Evolutionary conservation across 495 filamentous ascomycete species (phyloP).

Genomic region (Penicillium pulvis): DNA sequence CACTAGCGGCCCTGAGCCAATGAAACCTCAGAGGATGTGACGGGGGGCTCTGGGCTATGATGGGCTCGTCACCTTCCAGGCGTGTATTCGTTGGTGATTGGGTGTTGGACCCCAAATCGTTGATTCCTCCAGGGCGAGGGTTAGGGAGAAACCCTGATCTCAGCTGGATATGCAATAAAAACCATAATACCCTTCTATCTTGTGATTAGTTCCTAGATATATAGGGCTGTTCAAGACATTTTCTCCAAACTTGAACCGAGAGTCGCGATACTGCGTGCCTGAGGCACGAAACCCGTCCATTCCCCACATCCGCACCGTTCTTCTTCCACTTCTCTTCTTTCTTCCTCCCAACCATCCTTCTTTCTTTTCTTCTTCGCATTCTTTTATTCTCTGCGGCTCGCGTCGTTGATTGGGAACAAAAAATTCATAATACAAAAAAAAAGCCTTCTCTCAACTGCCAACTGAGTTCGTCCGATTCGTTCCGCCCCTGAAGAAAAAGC

Average conservation of each 20-base stretch:
- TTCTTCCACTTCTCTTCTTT: slow-evolving; percentile 25
- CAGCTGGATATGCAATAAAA: not conserved
- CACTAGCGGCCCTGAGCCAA: slow-evolving; percentile 25
- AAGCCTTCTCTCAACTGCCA: slow-evolving; percentile 23
- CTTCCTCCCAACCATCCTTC: slow-evolving; percentile 18
- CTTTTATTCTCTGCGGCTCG: slow-evolving; percentile 39
- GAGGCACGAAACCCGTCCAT: slow-evolving; percentile 9
- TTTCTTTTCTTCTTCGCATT: slow-evolving; percentile 37
- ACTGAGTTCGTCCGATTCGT: slow-evolving; percentile 30
- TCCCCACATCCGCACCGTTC: slow-evolving; percentile 35
- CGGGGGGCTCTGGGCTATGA: slow-evolving; percentile 11
- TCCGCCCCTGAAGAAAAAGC: slow-evolving; percentile 33
- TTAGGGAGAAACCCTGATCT: not conserved
- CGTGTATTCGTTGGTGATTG: slow-evolving; percentile 10
- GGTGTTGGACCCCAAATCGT: not conserved
- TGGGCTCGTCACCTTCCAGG: slow-evolving; percentile 2
- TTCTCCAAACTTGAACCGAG: not conserved
- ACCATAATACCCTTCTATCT: not conserved
- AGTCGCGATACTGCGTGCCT: not conserved
- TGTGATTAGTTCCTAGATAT: not conserved
- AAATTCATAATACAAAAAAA: slow-evolving; percentile 30
- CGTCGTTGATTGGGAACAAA: slow-evolving; percentile 21
- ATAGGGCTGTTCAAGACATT: not conserved
- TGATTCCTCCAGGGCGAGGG: not conserved
- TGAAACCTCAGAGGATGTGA: slow-evolving; percentile 27